Base-by-base conservation (phyloP, 2,329 filamentous ascomycete species). In the Akanthomyces dipterigenus region DNA sequence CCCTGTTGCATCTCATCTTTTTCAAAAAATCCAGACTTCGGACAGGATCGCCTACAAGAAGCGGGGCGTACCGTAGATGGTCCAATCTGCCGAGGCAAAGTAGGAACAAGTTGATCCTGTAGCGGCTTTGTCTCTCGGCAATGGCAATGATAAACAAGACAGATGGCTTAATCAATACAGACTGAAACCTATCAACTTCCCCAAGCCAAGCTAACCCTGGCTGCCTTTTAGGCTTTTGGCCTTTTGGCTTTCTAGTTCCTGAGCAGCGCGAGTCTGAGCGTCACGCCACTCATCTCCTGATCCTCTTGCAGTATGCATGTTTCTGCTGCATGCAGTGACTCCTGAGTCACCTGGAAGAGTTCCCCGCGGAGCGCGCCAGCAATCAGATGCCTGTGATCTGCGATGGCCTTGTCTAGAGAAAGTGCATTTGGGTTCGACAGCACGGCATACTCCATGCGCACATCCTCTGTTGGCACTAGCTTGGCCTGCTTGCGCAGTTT, bases 401-500 rank as follows among this genome's bases (percentile, higher is more conserved):
- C 78, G 6, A 86, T 84, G 60, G 82, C 78, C 62, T 80, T 82
- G 22, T 22, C 51, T 18, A 93, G 75, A 11, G 88, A 88, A 62
- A 90, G 81, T 45, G 82, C 81, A 3, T 91, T 88, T 0, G 89
- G 88, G 71, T 95, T 90, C n/a, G 83, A 81, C 40, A 93, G 77
- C 7, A 96, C 84, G 62, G 81, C 82, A 76, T 95, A 96, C 73
- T 93, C 88, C 88, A 96, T 93, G 76, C 88, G 88, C 63, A 96
- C 86, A 70, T 96, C 91, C 70, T 96, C 92, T 0, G 91, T 96
- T 1, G 90, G 85, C 63, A 90, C 84, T 55, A 96, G 80, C 1
- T 90, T 89, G 3, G 91, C 91, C 78, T 92, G 92, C 83, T 96
- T 96, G 65, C 93, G 85, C 64, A 96, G 79, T 66, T 88, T 84